Conservation (phyloP, 495 filamentous ascomycete genomes). For the Aspergillus kassunensis region DNA sequence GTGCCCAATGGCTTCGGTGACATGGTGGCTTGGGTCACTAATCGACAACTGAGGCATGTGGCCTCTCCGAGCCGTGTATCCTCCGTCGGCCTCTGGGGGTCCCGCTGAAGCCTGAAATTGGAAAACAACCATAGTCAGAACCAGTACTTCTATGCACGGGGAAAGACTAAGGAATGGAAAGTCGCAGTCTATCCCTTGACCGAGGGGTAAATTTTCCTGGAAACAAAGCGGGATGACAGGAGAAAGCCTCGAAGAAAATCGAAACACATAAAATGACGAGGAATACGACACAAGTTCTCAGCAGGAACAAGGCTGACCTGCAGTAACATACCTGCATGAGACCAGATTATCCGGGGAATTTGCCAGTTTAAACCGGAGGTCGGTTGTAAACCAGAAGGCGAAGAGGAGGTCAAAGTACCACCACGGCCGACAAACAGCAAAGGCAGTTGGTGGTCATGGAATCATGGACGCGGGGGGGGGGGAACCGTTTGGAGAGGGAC, state of each 20-base stretch:
- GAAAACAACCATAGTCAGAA: slow-evolving; percentile 9
- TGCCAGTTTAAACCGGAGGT: slow-evolving; percentile 22
- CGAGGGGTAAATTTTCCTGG: slow-evolving; percentile 3
- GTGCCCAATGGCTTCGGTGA: slow-evolving; percentile 94
- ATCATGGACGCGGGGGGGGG: slow-evolving; percentile 47
- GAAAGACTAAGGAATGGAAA: not conserved
- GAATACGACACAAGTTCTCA: not conserved
- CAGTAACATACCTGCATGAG: slow-evolving; percentile 42
- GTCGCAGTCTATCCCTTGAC: slow-evolving; percentile 3
- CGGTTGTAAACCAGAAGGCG: slow-evolving; percentile 26
- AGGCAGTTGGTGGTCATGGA: slow-evolving; percentile 29
- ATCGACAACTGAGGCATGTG: slow-evolving; percentile 67
- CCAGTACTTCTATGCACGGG: not conserved
- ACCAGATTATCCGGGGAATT: slow-evolving; percentile 32
- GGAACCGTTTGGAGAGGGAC: slow-evolving; percentile 20
- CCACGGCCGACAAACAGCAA: slow-evolving; percentile 28
- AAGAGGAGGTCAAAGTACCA: slow-evolving; percentile 38
- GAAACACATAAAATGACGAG: not conserved
- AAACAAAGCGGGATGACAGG: not conserved
- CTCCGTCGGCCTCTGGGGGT: slow-evolving; percentile 50
- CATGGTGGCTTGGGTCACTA: slow-evolving; percentile 85
- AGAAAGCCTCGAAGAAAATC: not conserved
- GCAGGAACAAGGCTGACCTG: not conserved
- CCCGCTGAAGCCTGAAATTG: slow-evolving; percentile 47
- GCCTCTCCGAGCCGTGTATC: slow-evolving; percentile 53